Evolutionary conservation across 768 basidiomycete genomes (phyloP), one percentile per base, ranked within the genome.

Genomic region (Boletus reticuloceps): DNA sequence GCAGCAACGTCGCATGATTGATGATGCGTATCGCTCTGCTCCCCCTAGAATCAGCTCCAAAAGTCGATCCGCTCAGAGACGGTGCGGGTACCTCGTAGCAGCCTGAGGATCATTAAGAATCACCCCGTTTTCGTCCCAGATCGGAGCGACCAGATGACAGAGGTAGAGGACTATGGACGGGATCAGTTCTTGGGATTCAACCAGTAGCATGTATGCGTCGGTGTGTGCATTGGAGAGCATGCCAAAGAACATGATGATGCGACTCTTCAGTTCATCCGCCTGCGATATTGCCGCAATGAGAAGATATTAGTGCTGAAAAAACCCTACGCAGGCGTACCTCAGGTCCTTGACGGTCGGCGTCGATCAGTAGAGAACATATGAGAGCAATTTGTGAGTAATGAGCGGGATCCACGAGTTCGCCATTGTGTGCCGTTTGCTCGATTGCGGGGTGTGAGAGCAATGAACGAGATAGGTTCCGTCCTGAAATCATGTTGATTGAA

Each of bases 111-210:
- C 72, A 16, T 64, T 59, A 25, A 77, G 62, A 14, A 83, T 62
- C 31, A 61, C 62, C 46, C 79, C 76, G 40, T 81, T 79, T 36
- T 85, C 85, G 63, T 89, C 86, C 86, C 87, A 92, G 16, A 92
- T 66, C 3, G 80, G 77, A 1, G 75, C 75, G 0, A 81, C 76
- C 39, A 85, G 69, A 20, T 79, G 73, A 36, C 76, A 75, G 10
- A 88, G 72, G 55, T 79, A 84, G 32, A 78, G 59, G 19, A 90
- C 75, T 27, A 91, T 67, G 1, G 89, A 83, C 2, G 88, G 89
- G 40, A 91, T 76, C 14, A 92, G 62, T 12, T 75, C 74, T 40
- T 74, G 75, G 1, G 86, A 86, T 16, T 77, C 75, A 6, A 75
- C 62, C 7, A 82, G 64, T 2, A 75, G 63, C 0, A 55, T 62